These are phyloP conservation scores for Globisporangium middletonii DNA, from an alignment of 352 stramenopile species.

Conservation along the genomic window DNA sequence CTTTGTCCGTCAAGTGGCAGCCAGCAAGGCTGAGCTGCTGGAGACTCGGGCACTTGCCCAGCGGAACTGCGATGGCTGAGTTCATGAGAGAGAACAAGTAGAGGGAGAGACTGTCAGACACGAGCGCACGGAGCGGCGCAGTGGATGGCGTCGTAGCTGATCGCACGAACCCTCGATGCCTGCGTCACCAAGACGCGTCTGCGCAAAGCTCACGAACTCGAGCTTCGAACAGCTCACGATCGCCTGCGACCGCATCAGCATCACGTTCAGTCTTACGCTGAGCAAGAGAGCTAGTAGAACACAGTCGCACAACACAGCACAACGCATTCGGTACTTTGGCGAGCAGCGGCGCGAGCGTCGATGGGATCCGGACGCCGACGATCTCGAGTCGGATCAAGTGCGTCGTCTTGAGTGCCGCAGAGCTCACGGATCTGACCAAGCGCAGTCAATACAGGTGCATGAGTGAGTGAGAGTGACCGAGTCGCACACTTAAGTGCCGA, in stretches of 20 bases:
- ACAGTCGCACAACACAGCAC: background rate
- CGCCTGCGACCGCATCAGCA: conserved; percentile 10
- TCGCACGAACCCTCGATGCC: conserved; percentile 9
- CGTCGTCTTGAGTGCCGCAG: conserved; percentile 23
- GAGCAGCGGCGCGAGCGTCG: conserved; percentile 17
- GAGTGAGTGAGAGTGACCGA: background rate
- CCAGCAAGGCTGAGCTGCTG: conserved; percentile 35
- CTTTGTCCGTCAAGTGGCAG: conserved; percentile 43
- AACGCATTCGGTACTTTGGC: conserved; percentile 17
- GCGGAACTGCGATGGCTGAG: conserved; percentile 27
- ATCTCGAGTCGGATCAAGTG: conserved; percentile 29
- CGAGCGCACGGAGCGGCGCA: background rate
- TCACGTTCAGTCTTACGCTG: background rate
- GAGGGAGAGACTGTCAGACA: no score
- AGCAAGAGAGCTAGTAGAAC: background rate
- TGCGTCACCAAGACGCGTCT: conserved; percentile 9
- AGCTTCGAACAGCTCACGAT: conserved; percentile 18
- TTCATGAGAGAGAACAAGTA: background rate
- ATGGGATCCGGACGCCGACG: conserved; percentile 23
- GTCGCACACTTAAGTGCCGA: background rate
- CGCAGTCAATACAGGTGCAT: background rate
- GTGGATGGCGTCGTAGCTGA: background rate
- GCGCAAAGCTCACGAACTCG: conserved; percentile 14
- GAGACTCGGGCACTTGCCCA: conserved; percentile 35
- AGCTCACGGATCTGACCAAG: conserved; percentile 15